Evolutionary conservation across 192 early-diverging fungal species (phyloP).

Genomic region (Coemansia sp.): DNA sequence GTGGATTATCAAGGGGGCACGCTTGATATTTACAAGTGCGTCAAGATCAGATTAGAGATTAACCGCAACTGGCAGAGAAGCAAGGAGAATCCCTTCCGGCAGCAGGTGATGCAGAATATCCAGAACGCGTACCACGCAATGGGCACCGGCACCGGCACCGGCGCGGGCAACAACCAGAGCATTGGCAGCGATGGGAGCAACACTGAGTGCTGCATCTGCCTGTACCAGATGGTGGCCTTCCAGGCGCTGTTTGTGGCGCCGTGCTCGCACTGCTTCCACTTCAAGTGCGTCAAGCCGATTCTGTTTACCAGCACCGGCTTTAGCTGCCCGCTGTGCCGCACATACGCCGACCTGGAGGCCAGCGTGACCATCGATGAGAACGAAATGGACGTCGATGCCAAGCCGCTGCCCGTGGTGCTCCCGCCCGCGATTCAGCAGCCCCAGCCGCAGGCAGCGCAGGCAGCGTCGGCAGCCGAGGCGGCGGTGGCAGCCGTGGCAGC

Average conservation of each 20-base stretch:
- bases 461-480: conserved; percentile 11
- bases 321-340: conserved; percentile 88
- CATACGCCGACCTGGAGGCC: conserved; percentile 88
- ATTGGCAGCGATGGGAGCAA: conserved; percentile 27
- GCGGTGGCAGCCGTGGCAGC: conserved; percentile 25
- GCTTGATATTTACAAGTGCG: conserved; percentile 92
- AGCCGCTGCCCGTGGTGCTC: conserved; percentile 21
- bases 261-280: conserved; percentile 93
- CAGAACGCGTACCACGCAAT: conserved; percentile 48
- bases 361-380: conserved; percentile 61
- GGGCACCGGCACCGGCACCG: not conserved
- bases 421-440: conserved; percentile 26
- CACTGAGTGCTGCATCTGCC: conserved; percentile 88
- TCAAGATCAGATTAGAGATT: conserved; percentile 82
- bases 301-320: conserved; percentile 74
- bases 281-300: conserved; percentile 87
- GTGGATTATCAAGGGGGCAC: conserved; percentile 94
- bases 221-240: conserved; percentile 81
- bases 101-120: conserved; percentile 51
- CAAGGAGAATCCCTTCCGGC: conserved; percentile 65
- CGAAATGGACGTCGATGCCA: conserved; percentile 50
- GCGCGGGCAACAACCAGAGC: conserved; percentile 43
- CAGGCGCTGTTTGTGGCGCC: conserved; percentile 92
- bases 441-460: conserved; percentile 12
- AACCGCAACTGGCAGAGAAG: conserved; percentile 70